These are phyloP conservation scores for Ceratocystiopsis sp. DNA, from an alignment of 2,329 filamentous ascomycete genomes.

Conservation along the genomic window DNA sequence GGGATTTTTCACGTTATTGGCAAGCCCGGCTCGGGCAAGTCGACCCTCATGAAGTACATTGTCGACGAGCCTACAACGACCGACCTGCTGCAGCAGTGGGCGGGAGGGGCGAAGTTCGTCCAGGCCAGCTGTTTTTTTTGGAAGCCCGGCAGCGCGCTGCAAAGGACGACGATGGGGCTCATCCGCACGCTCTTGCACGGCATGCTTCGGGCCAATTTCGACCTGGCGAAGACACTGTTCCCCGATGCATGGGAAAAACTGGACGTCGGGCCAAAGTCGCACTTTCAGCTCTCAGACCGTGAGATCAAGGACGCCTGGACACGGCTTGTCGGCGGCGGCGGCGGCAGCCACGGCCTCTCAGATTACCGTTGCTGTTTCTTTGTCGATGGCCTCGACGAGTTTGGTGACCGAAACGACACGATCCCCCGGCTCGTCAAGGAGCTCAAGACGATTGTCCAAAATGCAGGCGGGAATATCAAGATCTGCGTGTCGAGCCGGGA, in stretches of 20 bases:
- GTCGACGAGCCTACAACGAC: background rate
- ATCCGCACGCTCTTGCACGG: slow-evolving; percentile 1
- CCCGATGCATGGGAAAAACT: background rate
- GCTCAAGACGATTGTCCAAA: no score
- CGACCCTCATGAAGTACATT: slow-evolving; percentile 1
- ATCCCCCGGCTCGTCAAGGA: no score
- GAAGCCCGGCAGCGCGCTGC: background rate
- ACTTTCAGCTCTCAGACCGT: no score
- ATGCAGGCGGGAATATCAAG: no score
- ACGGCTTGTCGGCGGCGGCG: no score
- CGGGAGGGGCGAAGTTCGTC: background rate
- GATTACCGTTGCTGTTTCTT: slow-evolving; percentile 1
- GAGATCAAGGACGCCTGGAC: no score
- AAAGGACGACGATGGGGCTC: background rate
- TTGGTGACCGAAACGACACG: background rate
- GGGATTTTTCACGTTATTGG: slow-evolving; percentile 3
- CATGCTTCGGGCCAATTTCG: background rate
- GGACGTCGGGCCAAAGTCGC: no score
- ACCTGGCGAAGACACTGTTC: background rate
- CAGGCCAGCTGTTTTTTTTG: slow-evolving; percentile 1
- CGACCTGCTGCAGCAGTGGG: background rate
- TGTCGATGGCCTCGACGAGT: slow-evolving; percentile 4
- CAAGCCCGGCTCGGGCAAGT: slow-evolving; percentile 4
- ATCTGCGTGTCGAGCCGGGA: no score
- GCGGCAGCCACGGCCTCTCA: no score